Base-by-base conservation (phyloP, 2,329 filamentous ascomycete species). In the Mycogone perniciosa region DNA sequence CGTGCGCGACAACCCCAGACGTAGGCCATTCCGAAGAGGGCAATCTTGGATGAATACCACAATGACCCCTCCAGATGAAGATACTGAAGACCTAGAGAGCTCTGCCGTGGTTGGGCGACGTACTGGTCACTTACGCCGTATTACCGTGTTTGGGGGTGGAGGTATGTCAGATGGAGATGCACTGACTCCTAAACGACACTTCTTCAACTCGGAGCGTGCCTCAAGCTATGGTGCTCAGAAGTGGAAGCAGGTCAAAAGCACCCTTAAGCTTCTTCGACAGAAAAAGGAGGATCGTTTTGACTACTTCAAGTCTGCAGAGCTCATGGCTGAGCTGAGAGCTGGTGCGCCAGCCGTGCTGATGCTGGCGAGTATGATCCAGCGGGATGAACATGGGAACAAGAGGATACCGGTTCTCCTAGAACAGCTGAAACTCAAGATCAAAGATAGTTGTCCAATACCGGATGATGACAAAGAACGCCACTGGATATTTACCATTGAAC, bases 291-390 rank as follows among this genome's bases (percentile, higher is more conserved):
- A 96, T 50, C 86, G 87, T 41, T 86, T 96, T 54, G 93, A 99
- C 66, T 90, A 93, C 64, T 85, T 88, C 63, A 99, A 97, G 67
- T 97, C 92, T 7, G 90, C 93, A 2, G 93, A 99, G 67, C 76
- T 99, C 43, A 92, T 99, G 81, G 93, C 93, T 1, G 93, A 99
- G 68, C 75, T 99, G 35, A 81, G 93, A 44, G 95, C 93, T 40
- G 93, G 90, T 48, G 89, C 91, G 1, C 93, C 93, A 4, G 93
- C 93, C 27, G 93, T 92, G 20, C 75, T 99, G 52, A 95, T 99
- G 69, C 74, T 99, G 47, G 93, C 93, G 6, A 96, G 91, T 64
- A 96, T 97, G 88, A 93, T 97, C 60, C 93, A 97, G 70, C 81
- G 93, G 51, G 93, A 99, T 60, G 93, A 99, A 68, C 89, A 96